Conservation (phyloP, 352 stramenopile species). For the Saprolegnia parasitica region DNA sequence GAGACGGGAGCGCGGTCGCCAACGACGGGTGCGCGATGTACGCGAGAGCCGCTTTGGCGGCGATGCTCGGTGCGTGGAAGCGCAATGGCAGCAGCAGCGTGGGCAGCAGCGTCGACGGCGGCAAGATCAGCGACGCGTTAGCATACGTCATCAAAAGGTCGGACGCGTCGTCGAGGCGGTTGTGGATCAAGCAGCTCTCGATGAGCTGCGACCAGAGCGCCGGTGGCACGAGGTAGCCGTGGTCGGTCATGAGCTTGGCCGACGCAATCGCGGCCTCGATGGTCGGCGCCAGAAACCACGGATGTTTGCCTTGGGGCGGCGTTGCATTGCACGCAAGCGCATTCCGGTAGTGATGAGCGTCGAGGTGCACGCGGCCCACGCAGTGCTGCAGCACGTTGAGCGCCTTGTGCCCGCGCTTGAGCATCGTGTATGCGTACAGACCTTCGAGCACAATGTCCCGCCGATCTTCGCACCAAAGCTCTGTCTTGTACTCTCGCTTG, state of each 20-base stretch:
- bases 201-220: conserved; percentile 5
- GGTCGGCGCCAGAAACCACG: neutral
- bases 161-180: neutral
- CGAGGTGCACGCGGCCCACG: neutral
- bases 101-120: neutral
- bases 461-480: neutral
- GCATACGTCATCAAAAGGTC: neutral
- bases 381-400: neutral
- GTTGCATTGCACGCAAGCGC: conserved; percentile 16
- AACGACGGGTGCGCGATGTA: conserved; percentile 1
- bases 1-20: neutral
- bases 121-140: neutral
- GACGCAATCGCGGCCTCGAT: neutral
- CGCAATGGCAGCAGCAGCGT: neutral
- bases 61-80: neutral
- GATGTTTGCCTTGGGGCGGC: neutral
- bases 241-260: neutral
- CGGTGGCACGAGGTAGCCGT: conserved; percentile 14
- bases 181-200: neutral
- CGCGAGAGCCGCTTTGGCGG: neutral
- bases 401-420: neutral
- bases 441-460: neutral
- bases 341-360: conserved; percentile 14
- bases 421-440: neutral
- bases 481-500: neutral